Base-by-base conservation (phyloP, 2,329 filamentous ascomycete species). In the Lachnellula cervina region DNA sequence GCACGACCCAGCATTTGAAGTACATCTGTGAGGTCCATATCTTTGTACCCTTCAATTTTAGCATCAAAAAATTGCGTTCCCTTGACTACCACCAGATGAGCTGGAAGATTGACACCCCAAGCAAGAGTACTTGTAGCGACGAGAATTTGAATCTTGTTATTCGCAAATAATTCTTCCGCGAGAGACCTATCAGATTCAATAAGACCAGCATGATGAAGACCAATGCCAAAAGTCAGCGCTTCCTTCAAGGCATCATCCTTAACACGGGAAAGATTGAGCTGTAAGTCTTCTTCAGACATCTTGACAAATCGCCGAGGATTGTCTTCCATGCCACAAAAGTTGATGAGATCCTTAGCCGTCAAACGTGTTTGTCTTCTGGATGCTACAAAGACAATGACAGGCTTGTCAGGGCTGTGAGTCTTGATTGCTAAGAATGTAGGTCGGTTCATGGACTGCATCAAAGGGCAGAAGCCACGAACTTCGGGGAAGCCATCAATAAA, bases 361-460 rank as follows among this genome's bases (percentile, higher is more conserved):
- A 99, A 78, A 37, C 94, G 87, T 0, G 94, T 99, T 76, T 99
- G 94, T 66, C 94, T 81, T 67, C 95, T 87, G 17, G 94, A 99
- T 3, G 94, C 91, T 6, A 99, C 94, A 66, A 99, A 99, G 0
- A 99, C 94, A 70, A 99, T 99, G 8, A 97, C 94, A 0, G 94
- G 94, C 72, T 99, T 97, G 52, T 91, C 87, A 0, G 95, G 94
- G 43, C 92, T 97, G 72, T 99, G 95, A 11, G 87, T 90, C 72
- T 99, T 97, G 72, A 99, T 94, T 0, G 94, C 94, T 34, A 97
- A 76, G 73, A 97, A 99, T 0, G 94, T 97, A 2, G 94, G 94
- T 6, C 94, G 82, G 68, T 99, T 99, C 94, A 99, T 99, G 0
- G 91, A 96, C 73, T 97, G 93, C 94, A 99, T 99, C 62, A 99